Conservation (phyloP, 78 protist species). For the Dictyostelium purpureum region DNA sequence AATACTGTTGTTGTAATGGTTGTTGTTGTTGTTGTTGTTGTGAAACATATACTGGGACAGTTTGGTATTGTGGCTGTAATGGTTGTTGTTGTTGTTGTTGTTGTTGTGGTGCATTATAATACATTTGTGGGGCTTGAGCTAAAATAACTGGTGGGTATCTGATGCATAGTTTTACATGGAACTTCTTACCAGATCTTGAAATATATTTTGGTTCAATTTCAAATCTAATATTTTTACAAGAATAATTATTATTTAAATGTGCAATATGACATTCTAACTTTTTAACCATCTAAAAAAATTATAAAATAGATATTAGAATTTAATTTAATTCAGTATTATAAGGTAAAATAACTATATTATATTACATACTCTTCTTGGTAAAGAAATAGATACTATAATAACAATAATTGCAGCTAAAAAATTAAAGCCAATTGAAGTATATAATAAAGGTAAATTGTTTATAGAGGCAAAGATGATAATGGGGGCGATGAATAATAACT, state of each 20-base stretch:
- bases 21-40: neutral
- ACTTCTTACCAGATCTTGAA: neutral
- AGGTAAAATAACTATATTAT: too few species aligned
- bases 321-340: too few species aligned
- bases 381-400: neutral
- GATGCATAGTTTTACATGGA: neutral
- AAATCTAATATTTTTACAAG: neutral
- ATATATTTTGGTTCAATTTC: neutral
- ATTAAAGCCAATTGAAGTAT: neutral
- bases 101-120: neutral
- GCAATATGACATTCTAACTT: neutral
- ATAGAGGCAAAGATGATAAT: neutral
- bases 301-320: too few species aligned
- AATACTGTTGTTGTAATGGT: neutral
- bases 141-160: neutral
- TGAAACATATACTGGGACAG: too few species aligned
- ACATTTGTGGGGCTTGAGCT: slow-evolving; percentile 9
- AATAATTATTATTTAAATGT: neutral
- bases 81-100: neutral
- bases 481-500: neutral
- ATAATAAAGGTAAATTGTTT: neutral
- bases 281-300: too few species aligned
- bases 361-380: neutral
- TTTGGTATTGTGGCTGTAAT: too few species aligned
- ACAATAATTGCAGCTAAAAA: neutral